Conservation (phyloP, 805 yeast genomes). For the Barnettozyma wickerhamii region DNA sequence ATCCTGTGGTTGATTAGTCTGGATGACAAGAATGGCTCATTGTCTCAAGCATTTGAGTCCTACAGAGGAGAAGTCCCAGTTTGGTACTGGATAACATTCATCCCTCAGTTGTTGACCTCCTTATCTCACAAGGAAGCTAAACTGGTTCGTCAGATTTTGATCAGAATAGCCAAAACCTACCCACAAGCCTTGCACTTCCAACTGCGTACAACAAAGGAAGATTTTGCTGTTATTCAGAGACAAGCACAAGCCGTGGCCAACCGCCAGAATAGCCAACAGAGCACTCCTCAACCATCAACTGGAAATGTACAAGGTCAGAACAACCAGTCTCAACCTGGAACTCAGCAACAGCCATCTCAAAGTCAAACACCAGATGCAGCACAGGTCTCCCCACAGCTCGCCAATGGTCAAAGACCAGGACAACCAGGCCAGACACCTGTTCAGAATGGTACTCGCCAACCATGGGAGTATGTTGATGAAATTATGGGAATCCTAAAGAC, state of each 20-base stretch:
- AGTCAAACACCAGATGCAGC: constrained; percentile 3
- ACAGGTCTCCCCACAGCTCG: constrained; percentile 8
- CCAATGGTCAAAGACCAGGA: constrained; percentile 5
- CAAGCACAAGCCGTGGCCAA: constrained; percentile 56
- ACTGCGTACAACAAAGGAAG: constrained; percentile 91
- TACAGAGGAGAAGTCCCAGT: constrained; percentile 96
- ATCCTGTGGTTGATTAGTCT: constrained; percentile 90
- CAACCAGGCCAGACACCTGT: constrained; percentile 2
- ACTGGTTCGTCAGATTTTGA: constrained; percentile 80
- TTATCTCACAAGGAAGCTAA: constrained; percentile 89
- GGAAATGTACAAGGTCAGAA: constrained; percentile 9
- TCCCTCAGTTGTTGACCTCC: constrained; percentile 89
- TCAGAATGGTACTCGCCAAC: constrained; percentile 48
- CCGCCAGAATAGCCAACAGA: constrained; percentile 22
- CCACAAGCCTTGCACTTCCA: constrained; percentile 98
- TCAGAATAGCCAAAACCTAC: constrained; percentile 90
- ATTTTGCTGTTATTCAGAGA: constrained; percentile 79
- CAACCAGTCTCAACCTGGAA: constrained; percentile 1
- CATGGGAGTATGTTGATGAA: constrained; percentile 92
- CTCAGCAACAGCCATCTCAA: constrained; percentile 7
- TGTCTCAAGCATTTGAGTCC: constrained; percentile 83
- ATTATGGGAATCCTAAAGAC: constrained; percentile 94
- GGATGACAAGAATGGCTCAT: constrained; percentile 78
- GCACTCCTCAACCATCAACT: constrained; percentile 9
- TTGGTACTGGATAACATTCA: constrained; percentile 98